Base-by-base conservation (phyloP, 352 stramenopile species). In the Globisporangium camurandrum region DNA sequence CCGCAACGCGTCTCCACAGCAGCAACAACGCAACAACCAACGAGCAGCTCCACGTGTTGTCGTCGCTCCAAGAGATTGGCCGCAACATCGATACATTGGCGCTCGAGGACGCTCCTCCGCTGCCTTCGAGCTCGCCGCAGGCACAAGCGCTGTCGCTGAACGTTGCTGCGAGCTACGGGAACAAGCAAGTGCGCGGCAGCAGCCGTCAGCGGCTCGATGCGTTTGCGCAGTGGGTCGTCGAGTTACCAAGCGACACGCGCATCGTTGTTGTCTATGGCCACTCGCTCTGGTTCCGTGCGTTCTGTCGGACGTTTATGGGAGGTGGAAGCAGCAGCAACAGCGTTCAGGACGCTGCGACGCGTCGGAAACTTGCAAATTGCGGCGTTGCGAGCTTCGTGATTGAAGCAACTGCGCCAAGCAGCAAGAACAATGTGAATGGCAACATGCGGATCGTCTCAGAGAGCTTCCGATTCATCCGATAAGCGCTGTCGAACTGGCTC, bases 261-360 rank as follows among this genome's bases (percentile, higher is more conserved):
- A 72, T 89, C 34, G 46, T 93, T 16, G 67, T 95, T 11, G 78
- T 90, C 8, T 90, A 86, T 40, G 85, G 85, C 27, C 85, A 95
- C 62, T 94, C 84, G 56, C 64, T 89, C 36, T 95, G 84, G 81
- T 88, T 93, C 46, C 72, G 75, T 1, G 76, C 77, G 11, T 95
- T 94, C 48, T 93, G 77, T 52, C 73, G 72, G 12, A 80, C 86
- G 50, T 94, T 84, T 44, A 74, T 94, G 24, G 30, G 1, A 3
- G 75, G 78, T 10, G n/a, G 20, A 3, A 41, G 16, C 2, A 8
- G 19, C 36, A 41, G 16, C 2, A 8, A 22, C 36, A 44, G 67
- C 19, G 28, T 67, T 0, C 14, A 58, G 6, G 69, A 86, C 42
- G 60, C 67, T 5, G 62, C 65, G 33, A 90, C 86, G 51, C 66